Base-by-base conservation (phyloP, 352 stramenopile species). In the Phytophthora megakarya region DNA sequence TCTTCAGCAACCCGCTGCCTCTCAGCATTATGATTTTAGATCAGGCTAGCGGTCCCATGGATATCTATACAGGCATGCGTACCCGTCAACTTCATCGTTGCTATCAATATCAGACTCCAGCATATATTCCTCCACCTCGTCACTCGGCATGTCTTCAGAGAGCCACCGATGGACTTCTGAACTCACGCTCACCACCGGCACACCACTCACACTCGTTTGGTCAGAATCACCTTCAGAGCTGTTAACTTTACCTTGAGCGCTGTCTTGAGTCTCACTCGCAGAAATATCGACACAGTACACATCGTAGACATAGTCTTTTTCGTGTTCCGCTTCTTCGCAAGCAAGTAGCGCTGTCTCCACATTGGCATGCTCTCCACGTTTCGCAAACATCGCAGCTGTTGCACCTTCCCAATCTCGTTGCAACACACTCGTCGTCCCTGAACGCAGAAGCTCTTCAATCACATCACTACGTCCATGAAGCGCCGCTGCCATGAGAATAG, bases 271-370 rank as follows among this genome's bases (percentile, higher is more conserved):
- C 26, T 80, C 62, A 45, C 72, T 89, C 6, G 79, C 69, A 3
- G 75, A 74, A 22, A 88, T 71, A 26, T 95, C 86, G 40, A 95
- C 76, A 44, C 86, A 93, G 72, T 95, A 95, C 16, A 95, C 81
- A 44, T 95, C 86, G 40, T 93, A 95, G 9, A 95, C 86, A 40
- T 80, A 95, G 49, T 91, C 78, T 39, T 93, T 95, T 54, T 95
- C 86, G 18, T 67, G 63, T 61, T 93, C 82, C 5, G 84, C 78
- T 32, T 84, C 69, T 65, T 95, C 86, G 61, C 86, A 95, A 16
- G 86, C 86, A 26, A 78, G 46, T 46, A 95, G 42, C 10, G 86
- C 86, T 18, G 72, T 75, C 40, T 92, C 76, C 7, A 92, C 77
- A 61, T 75, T 84, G 12, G 16, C 56, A 44, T 92, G 86, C 2